Percentiles rank a stretch among this genome's conserved stretches.
Evolutionary conservation across 1,139 yeast genomes (phyloP).

Genomic region (Nakaseomyces bracarensis): DNA sequence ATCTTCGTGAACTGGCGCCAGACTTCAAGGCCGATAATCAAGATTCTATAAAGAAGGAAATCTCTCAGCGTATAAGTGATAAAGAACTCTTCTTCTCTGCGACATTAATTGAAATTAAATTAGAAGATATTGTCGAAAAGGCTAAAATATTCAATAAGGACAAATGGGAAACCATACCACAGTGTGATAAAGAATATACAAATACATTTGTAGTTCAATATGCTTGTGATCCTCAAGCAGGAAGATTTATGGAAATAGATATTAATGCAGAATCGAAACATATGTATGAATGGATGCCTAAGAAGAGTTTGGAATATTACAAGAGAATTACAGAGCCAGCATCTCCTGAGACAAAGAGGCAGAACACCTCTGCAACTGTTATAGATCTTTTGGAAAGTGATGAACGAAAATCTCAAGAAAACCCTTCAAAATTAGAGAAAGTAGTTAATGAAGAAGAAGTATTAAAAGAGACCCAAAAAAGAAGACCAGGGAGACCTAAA

Average conservation of each 20-base stretch:
- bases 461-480: background rate
- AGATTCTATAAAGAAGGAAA: constrained; percentile 9
- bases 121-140: constrained; percentile 11
- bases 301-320: constrained; percentile 4
- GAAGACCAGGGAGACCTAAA: constrained; percentile 2
- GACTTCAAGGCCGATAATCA: constrained; percentile 4
- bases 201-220: constrained; percentile 15
- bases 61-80: constrained; percentile 11
- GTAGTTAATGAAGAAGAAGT: background rate
- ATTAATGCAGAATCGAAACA: constrained; percentile 15
- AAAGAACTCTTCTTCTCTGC: constrained; percentile 16
- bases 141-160: constrained; percentile 10
- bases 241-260: constrained; percentile 17
- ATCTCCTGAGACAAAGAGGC: background rate
- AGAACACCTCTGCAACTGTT: background rate
- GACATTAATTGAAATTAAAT: constrained; percentile 12
- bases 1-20: background rate
- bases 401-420: background rate
- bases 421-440: background rate
- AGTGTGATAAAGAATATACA: constrained; percentile 2
- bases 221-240: constrained; percentile 19
- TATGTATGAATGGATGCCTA: constrained; percentile 6
- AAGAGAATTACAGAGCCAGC: constrained; percentile 2
- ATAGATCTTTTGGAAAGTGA: background rate
- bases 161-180: constrained; percentile 9